Evolutionary conservation across 805 yeast genomes (phyloP).

Genomic region (Cyberlindnera amylophila): DNA sequence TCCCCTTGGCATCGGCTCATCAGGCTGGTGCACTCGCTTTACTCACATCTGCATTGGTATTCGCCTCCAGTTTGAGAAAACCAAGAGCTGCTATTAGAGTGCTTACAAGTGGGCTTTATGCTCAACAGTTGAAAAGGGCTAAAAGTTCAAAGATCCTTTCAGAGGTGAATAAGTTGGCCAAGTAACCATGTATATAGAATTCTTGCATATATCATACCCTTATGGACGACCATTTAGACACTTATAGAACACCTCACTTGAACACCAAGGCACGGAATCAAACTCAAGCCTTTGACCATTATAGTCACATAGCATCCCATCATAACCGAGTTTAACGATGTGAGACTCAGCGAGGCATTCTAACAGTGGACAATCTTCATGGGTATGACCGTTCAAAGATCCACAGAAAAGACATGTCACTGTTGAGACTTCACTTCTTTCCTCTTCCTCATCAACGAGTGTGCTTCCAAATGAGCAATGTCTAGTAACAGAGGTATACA

Average conservation of each 20-base stretch:
- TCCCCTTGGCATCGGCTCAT: constrained; percentile 89
- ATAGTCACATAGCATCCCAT: constrained; percentile 6
- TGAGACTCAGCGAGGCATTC: constrained; percentile 9
- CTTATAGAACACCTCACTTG: not conserved
- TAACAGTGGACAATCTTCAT: constrained; percentile 8
- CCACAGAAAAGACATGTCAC: constrained; percentile 10
- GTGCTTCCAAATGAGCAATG: not conserved
- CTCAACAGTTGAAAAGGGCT: constrained; percentile 26
- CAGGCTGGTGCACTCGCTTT: constrained; percentile 96
- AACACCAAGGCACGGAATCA: constrained; percentile 13
- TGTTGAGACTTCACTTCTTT: not conserved
- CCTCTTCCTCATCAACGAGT: not conserved
- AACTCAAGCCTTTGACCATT: constrained; percentile 1
- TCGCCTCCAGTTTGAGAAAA: constrained; percentile 52
- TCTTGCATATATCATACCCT: not conserved
- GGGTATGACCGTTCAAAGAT: constrained; percentile 6
- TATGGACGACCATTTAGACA: not conserved
- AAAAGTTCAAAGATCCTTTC: constrained; percentile 32
- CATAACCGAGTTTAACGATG: constrained; percentile 2
- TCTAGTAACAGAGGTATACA: not conserved
- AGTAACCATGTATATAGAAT: no score
- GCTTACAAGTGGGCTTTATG: constrained; percentile 32
- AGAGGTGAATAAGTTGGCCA: constrained; percentile 34
- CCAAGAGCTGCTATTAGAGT: constrained; percentile 47
- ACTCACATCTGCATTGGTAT: constrained; percentile 70